Evolutionary conservation across 306 rosid species (phyloP).

Genomic region (Sindora glabra): DNA sequence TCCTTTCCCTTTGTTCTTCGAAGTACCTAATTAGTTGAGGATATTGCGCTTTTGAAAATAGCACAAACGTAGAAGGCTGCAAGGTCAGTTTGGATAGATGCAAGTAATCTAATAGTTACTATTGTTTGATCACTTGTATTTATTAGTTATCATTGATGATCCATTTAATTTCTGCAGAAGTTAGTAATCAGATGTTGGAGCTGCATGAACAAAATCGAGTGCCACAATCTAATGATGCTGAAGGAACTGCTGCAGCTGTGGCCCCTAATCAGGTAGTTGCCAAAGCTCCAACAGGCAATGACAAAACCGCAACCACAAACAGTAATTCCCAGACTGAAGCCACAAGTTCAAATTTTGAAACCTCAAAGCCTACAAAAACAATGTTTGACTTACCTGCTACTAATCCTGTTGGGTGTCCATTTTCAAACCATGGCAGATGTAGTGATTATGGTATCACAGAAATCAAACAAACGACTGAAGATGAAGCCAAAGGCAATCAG

Average conservation of each 20-base stretch:
- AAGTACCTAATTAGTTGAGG: background rate
- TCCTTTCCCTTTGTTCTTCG: too few species aligned
- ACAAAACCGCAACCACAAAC: constrained; percentile 54
- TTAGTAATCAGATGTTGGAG: constrained; percentile 97
- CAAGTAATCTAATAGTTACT: background rate
- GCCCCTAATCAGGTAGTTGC: constrained; percentile 27
- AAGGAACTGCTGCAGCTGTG: constrained; percentile 58
- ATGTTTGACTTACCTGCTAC: constrained; percentile 41
- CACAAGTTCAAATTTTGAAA: constrained; percentile 40
- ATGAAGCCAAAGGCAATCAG: constrained; percentile 45
- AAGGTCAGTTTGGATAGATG: constrained; percentile 2
- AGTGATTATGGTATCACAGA: constrained; percentile 59
- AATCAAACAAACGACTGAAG: constrained; percentile 48
- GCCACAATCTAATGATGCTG: constrained; percentile 65
- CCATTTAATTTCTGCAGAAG: constrained; percentile 62
- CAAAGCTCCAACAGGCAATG: constrained; percentile 48
- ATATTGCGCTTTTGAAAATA: background rate
- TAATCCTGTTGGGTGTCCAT: constrained; percentile 38
- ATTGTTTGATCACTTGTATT: background rate
- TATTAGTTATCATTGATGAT: background rate
- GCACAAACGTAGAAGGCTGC: too few species aligned
- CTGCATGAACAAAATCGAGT: constrained; percentile 81
- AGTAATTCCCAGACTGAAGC: constrained; percentile 53
- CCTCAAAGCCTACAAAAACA: constrained; percentile 50
- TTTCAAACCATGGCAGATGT: constrained; percentile 40